Evolutionary conservation across 805 yeast genomes (phyloP).

Genomic region (Yarrowia deformans): DNA sequence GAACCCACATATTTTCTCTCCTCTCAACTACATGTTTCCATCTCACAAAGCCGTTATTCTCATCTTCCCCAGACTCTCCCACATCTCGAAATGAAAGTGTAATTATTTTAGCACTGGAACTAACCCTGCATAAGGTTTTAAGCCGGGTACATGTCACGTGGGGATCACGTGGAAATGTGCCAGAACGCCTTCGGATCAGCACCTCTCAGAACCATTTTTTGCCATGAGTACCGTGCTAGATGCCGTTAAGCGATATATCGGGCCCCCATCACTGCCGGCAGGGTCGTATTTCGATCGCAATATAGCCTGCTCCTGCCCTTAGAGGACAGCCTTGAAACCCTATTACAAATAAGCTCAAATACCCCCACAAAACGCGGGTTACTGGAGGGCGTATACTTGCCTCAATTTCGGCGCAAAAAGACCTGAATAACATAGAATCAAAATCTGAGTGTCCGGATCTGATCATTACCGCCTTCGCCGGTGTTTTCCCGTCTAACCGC

Average conservation of each 20-base stretch:
- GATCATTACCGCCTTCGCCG: background rate
- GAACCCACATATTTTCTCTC: background rate
- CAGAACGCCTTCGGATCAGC: constrained; percentile 18
- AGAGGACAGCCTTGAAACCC: constrained; percentile 3
- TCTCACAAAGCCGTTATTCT: background rate
- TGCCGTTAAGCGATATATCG: background rate
- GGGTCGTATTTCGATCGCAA: background rate
- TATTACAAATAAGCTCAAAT: background rate
- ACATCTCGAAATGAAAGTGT: constrained; percentile 1
- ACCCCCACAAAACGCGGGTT: constrained; percentile 15
- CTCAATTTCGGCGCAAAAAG: background rate
- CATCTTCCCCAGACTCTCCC: constrained; percentile 1
- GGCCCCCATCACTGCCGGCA: constrained; percentile 6
- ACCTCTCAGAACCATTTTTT: background rate
- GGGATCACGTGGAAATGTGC: constrained; percentile 33
- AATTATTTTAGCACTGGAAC: constrained; percentile 19
- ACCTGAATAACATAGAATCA: background rate
- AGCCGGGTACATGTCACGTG: constrained; percentile 11
- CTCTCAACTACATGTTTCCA: background rate
- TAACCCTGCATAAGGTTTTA: constrained; percentile 31
- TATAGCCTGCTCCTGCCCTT: constrained; percentile 34
- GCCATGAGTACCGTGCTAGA: background rate
- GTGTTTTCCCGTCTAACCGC: constrained; percentile 17
- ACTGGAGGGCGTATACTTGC: background rate
- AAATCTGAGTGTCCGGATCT: background rate